Conservation (phyloP, 768 basidiomycete species). For the Termitomyces sp. region DNA sequence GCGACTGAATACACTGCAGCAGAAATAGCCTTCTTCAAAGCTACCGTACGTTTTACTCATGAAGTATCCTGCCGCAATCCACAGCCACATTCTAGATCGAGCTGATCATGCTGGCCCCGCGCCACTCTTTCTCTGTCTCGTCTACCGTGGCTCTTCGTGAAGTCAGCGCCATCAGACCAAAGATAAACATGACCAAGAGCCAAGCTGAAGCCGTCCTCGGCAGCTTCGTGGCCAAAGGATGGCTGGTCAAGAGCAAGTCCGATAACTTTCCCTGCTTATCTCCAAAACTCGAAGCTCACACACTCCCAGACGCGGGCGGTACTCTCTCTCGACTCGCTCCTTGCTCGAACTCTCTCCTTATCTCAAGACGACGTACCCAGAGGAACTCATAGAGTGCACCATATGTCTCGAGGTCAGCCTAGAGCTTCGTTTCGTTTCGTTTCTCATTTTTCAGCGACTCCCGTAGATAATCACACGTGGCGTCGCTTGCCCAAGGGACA, state of each 20-base stretch:
- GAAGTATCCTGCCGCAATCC: background rate
- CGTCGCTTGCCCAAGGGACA: constrained; percentile 49
- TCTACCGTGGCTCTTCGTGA: constrained; percentile 75
- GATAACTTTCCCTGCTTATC: constrained; percentile 14
- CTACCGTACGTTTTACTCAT: constrained; percentile 46
- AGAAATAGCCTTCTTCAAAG: constrained; percentile 84
- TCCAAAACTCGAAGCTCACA: background rate
- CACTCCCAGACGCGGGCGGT: constrained; percentile 51
- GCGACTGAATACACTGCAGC: constrained; percentile 76
- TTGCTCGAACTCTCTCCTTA: constrained; percentile 70
- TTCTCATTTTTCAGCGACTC: background rate
- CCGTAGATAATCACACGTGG: constrained; percentile 64
- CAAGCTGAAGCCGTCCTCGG: constrained; percentile 67
- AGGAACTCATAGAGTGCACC: constrained; percentile 67
- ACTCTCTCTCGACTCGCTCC: constrained; percentile 70
- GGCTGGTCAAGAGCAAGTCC: constrained; percentile 71
- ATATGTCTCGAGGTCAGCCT: constrained; percentile 60
- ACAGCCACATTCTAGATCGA: constrained; percentile 54
- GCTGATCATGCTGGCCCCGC: constrained; percentile 79
- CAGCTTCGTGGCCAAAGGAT: constrained; percentile 82
- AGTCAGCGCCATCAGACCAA: constrained; percentile 50
- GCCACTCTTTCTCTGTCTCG: constrained; percentile 68
- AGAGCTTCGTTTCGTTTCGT: background rate
- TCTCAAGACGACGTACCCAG: constrained; percentile 65
- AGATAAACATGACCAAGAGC: constrained; percentile 61